phyloP scores from a whole-genome alignment of 148 eudicot genomes.

The Fagopyrum tataricum region DNA sequence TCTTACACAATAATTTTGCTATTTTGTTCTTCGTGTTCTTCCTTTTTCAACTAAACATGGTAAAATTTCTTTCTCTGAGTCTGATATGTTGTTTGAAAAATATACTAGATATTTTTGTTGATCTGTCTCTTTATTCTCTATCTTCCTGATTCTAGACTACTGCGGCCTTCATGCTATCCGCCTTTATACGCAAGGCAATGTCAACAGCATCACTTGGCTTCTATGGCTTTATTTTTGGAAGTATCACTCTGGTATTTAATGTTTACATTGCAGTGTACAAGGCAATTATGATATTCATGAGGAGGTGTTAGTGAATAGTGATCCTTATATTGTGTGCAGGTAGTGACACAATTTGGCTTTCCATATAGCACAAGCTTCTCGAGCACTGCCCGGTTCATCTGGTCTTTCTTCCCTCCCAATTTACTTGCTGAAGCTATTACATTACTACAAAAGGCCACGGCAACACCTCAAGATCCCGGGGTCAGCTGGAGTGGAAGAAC shows the following conservation, averaged over 20 bases:
- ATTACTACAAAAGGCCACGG: slow-evolving; percentile 40
- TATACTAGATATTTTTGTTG: neutral
- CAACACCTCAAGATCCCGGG: slow-evolving; percentile 25
- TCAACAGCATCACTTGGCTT: slow-evolving; percentile 54
- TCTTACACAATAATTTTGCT: slow-evolving; percentile 64
- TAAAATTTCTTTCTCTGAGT: slow-evolving; percentile 19
- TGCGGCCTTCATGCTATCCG: slow-evolving; percentile 60
- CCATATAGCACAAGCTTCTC: slow-evolving; percentile 22
- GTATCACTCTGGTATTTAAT: slow-evolving; percentile 48
- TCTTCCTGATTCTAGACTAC: slow-evolving; percentile 36
- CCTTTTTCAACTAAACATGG: slow-evolving; percentile 82
- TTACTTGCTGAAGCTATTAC: slow-evolving; percentile 50
- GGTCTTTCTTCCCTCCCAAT: slow-evolving; percentile 67
- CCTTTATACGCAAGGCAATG: slow-evolving; percentile 57
- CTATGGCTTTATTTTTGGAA: slow-evolving; percentile 54
- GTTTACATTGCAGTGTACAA: neutral
- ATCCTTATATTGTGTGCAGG: slow-evolving; percentile 25
- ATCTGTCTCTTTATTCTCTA: neutral
- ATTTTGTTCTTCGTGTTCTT: slow-evolving; percentile 67
- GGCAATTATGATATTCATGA: neutral
- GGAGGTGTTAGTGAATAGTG: neutral
- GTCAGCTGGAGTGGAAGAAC: slow-evolving; percentile 53
- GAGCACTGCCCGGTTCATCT: slow-evolving; percentile 19
- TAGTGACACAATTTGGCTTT: slow-evolving; percentile 42
- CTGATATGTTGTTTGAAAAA: neutral